Evolutionary conservation across 1,284 basidiomycete species (phyloP).

Genomic region (Kalmanozyma brasiliensis): DNA sequence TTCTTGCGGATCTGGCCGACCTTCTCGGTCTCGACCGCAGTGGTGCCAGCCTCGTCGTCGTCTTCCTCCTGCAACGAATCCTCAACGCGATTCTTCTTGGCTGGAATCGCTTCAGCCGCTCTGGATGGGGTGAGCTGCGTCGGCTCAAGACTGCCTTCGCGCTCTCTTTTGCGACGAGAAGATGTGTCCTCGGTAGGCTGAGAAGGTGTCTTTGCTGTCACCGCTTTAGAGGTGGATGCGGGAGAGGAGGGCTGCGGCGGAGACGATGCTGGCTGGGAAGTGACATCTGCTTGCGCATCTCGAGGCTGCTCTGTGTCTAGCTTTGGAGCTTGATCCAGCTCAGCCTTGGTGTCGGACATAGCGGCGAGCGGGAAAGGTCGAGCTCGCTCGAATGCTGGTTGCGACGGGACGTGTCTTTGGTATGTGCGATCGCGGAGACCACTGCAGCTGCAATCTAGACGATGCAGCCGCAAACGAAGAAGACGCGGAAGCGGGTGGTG

Average conservation of each 20-base stretch:
- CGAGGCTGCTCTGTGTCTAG: conserved; percentile 10
- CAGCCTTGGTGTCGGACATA: conserved; percentile 25
- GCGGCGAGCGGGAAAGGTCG: not conserved
- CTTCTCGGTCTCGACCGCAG: conserved; percentile 45
- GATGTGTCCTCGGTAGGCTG: conserved; percentile 33
- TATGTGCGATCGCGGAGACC: too few relatives aligned
- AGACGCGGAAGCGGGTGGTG: not conserved
- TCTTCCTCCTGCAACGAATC: conserved; percentile 34
- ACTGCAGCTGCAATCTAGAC: too few relatives aligned
- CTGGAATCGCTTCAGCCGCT: conserved; percentile 40
- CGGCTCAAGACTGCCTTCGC: conserved; percentile 59
- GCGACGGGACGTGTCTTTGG: too few relatives aligned
- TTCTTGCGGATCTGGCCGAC: conserved; percentile 60
- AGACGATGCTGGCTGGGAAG: conserved; percentile 16
- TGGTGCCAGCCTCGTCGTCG: conserved; percentile 5
- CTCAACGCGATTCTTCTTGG: conserved; percentile 60
- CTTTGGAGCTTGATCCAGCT: conserved; percentile 5
- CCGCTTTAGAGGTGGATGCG: conserved; percentile 12
- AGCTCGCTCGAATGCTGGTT: too few relatives aligned
- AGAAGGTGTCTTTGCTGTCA: conserved; percentile 14
- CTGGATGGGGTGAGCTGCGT: conserved; percentile 29
- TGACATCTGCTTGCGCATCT: conserved; percentile 11
- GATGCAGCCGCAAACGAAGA: too few relatives aligned
- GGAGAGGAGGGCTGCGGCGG: conserved; percentile 16
- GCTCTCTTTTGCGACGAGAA: conserved; percentile 52